Percentiles rank a stretch among this genome's conserved stretches.
These are phyloP conservation scores for Eimeria praecox DNA, from an alignment of 169 alveolate genomes.

Conservation along the genomic window DNA sequence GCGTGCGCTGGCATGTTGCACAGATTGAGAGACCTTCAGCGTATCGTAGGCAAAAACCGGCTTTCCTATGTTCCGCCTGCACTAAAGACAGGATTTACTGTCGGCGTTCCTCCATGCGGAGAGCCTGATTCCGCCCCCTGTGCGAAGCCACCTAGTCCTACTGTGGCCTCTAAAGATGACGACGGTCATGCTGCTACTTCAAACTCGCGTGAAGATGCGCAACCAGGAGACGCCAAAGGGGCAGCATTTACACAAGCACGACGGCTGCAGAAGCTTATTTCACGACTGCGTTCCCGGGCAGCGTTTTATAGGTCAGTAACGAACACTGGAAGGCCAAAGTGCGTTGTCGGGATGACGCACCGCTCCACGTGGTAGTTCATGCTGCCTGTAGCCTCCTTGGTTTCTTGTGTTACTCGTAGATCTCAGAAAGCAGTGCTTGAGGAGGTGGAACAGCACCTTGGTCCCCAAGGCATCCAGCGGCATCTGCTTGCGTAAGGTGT, in stretches of 20 bases:
- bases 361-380: neutral
- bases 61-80: neutral
- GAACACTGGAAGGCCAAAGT: neutral
- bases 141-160: neutral
- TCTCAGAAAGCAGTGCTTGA: slow-evolving; percentile 35
- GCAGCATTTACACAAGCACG: neutral
- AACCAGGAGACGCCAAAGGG: neutral
- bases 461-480: slow-evolving; percentile 73
- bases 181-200: neutral
- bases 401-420: neutral
- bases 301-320: slow-evolving; percentile 34
- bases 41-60: neutral
- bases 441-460: slow-evolving; percentile 43
- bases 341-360: neutral
- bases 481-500: slow-evolving; percentile 60
- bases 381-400: neutral
- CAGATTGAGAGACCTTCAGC: slow-evolving; percentile 52
- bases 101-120: neutral
- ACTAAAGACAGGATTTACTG: neutral
- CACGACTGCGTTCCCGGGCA: slow-evolving; percentile 58
- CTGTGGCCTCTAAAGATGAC: neutral
- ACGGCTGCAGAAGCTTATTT: slow-evolving; percentile 44
- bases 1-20: neutral
- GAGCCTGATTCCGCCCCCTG: neutral
- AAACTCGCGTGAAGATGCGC: neutral